Conservation (phyloP, 345 rosid genomes). For the Gossypium arboreum region DNA sequence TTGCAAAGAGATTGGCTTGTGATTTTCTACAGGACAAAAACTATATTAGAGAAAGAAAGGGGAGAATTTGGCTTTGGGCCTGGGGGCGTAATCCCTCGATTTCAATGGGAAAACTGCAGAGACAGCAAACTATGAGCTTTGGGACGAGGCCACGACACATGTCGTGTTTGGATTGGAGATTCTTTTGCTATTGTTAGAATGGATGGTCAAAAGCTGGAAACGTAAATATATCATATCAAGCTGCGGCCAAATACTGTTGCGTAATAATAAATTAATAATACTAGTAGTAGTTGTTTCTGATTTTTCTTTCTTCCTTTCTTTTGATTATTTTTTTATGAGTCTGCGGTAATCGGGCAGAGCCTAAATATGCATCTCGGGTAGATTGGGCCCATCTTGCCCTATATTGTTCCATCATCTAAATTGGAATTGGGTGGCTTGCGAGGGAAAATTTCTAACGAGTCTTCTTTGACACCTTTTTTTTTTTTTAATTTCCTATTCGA, state of each 20-base stretch:
- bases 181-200: too few species aligned
- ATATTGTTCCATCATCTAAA: background rate
- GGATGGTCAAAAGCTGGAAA: background rate
- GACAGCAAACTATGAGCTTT: background rate
- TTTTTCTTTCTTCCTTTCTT: too few species aligned
- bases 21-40: background rate
- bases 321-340: too few species aligned
- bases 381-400: background rate
- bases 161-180: constrained; percentile 17
- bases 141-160: constrained; percentile 36
- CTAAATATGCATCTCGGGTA: background rate
- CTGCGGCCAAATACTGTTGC: too few species aligned
- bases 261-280: too few species aligned
- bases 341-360: background rate
- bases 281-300: too few species aligned
- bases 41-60: background rate
- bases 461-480: too few species aligned
- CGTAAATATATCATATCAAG: background rate
- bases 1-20: background rate
- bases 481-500: too few species aligned
- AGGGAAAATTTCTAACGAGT: background rate
- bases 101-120: constrained; percentile 3
- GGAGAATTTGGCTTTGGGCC: constrained; percentile 8
- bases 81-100: constrained; percentile 31
- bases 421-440: background rate